Base-by-base conservation (phyloP, 495 filamentous ascomycete species). In the Halenospora varia region DNA sequence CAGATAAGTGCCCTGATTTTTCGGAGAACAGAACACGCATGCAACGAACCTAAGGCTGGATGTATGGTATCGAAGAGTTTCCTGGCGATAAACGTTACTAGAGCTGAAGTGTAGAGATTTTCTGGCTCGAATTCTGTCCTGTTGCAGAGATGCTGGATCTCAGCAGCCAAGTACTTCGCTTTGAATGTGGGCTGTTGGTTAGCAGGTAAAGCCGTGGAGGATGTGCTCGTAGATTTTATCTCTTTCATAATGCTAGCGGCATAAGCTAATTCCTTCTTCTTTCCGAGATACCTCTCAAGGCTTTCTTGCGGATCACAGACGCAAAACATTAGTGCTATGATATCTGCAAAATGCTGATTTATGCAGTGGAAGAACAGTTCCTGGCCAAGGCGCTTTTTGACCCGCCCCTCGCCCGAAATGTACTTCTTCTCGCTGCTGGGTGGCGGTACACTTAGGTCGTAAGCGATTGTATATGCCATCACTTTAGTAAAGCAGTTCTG, bases 181-280 rank as follows among this genome's bases (percentile, higher is more conserved):
- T 80, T 87, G 73, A 97, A 97, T 26, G 82, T 88, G 15, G 94
- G 94, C 60, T 96, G 90, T 61, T 96, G 90, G 53, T 85, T 88
- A 6, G 84, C 71, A 4, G 90, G 85, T 8, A 97, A 70, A 9
- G 66, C 66, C 24, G 72, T 77, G 9, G 73, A 70, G 18, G 90
- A 87, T 55, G 79, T 68, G 51, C 86, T 83, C 55, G 83, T 82
- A 17, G 68, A 67, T 54, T 81, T 82, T 57, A 97, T 97, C 26
- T 79, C 70, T 18, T 74, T 71, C 67, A 94, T 79, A n/a, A 77
- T 78, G 41, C 82, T 74, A 10, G 79, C 75, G 15, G 89, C 85
- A 48, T 81, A 73, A 0, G 60, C 64, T 58, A 86, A 86, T 1
- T 66, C 72, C 13, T 79, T 70, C 6, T 86, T 81, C 65, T 82